Evolutionary conservation across 768 basidiomycete genomes (phyloP), one percentile per base, ranked within the genome.

Genomic region (Suillus variegatus): DNA sequence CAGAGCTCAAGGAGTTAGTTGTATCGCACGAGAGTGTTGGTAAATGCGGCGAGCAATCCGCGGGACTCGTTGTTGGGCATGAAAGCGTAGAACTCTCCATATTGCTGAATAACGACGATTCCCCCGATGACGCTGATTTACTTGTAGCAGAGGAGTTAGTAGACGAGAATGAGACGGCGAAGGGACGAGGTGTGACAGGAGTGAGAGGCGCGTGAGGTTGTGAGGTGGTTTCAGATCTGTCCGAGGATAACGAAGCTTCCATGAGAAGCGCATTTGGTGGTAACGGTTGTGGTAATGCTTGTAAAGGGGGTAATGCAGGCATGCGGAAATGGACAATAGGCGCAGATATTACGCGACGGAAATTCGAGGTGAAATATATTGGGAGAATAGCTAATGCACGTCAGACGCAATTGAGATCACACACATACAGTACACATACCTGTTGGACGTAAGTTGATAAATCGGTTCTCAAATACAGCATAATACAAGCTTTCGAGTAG

Each of bases 401-500:
- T 66, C 51, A 54, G 46, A 64, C 12, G 20, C 40, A 36, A 28
- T 65, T 20, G 51, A 52, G 9, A 32, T 20, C 47, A 28, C 25
- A 5, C 46, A 61, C 43, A 32, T 54, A 6, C 9, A 18, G 2
- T n/a, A 12, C 44, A 73, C 83, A 70, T 72, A 88, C 90, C 86
- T 66, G 87, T 88, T 32, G 91, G 91, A 64, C 82, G 86, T 68
- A 84, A 78, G 71, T 91, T 91, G 69, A 92, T 88, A 69, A 92
- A 91, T 6, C 90, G 84, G 66, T 84, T 84, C 69, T 88, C 86
- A 70, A 88, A 92, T 46, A 91, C 85, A 67, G 88, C 84, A 66
- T 82, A 81, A 75, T 84, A 87, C 62, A 92, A 77, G 18, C 85
- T 87, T 70, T 92, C 89, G 28, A 92, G 81, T 25, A 92, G 73